Percentiles rank a stretch among this genome's conserved stretches.
These are phyloP conservation scores for Thinopyrum elongatum DNA, from an alignment of 176 grass and related monocot species.

Conservation along the genomic window DNA sequence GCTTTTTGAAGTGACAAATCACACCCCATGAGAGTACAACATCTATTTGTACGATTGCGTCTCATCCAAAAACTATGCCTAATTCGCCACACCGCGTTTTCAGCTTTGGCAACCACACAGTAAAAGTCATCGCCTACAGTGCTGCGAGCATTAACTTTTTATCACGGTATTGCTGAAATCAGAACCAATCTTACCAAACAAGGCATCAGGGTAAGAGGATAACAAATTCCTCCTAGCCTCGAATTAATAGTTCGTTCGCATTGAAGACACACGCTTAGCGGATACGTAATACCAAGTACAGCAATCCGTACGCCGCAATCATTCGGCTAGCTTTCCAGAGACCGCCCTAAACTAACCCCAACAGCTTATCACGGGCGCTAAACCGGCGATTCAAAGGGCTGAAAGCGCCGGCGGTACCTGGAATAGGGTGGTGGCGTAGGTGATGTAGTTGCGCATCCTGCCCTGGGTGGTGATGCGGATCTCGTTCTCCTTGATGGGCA, in stretches of 20 bases:
- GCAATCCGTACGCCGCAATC: slow-evolving; percentile 18
- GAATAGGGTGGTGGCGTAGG: slow-evolving; percentile 84
- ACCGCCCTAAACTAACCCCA: no score
- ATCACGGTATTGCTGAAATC: neutral
- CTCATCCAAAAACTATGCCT: neutral
- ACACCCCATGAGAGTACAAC: neutral
- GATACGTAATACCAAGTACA: neutral
- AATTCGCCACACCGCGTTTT: neutral
- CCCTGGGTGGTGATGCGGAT: slow-evolving; percentile 98
- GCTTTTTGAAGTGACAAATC: neutral
- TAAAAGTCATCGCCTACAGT: neutral
- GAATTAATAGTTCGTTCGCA: neutral
- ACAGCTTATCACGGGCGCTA: neutral
- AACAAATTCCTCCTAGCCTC: no score
- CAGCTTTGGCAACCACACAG: neutral
- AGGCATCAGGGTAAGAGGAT: neutral
- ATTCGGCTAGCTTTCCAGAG: neutral
- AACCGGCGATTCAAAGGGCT: slow-evolving; percentile 22
- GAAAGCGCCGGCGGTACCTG: slow-evolving; percentile 45
- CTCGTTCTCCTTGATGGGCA: slow-evolving; percentile 98
- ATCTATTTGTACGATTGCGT: neutral
- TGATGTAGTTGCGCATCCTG: slow-evolving; percentile 99
- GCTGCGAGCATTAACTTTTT: neutral
- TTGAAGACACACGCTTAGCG: neutral
- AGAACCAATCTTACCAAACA: neutral